Base-by-base conservation (phyloP, 306 rosid genomes). In the Rubus parviflorus region DNA sequence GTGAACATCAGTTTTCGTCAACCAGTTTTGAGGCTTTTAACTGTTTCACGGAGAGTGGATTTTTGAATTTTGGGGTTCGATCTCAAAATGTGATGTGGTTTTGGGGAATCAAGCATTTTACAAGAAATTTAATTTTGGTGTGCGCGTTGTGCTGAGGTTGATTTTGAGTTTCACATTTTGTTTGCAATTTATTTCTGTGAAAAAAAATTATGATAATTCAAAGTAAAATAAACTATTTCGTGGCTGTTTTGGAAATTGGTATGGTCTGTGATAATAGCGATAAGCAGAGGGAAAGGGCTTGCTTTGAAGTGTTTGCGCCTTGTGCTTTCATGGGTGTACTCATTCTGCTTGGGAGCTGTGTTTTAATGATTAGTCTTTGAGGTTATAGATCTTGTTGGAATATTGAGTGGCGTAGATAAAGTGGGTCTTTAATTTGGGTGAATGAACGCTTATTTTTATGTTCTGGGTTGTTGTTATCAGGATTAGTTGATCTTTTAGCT, bases 21-120 rank as follows among this genome's bases (percentile, higher is more conserved):
- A 30, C 17, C 38, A 16, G 52, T 35, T 35, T 42, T 17, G 22
- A 22, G 35, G 40, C 3, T 22, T 41, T 6, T 7, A 20, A 43
- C 49, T 64, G 30, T 71, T 53, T 38, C 8, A 17, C 40, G 43
- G 48, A 12, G 38, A 20, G 19, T 68, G 67, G 23, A 20, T 47
- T 22, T 76, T 54, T 45, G 54, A 22, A 42, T 43, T 56, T 68
- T 19, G 61, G 67, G 66, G 43, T 4, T 71, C 51, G 77, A 81
- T 76, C 84, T 46, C 41, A 42, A 35, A 69, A 60, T 75, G 70
- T 56, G 72, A 38, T 12, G 58, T 30, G 80, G 25, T 81, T 75
- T 38, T 25, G 48, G 60, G 67, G 46, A 38, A 48, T 76, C 4
- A 41, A 62, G 60, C 23, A 40, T 16, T 81, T 64, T 63, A 22